A percentile compares a stretch with the other conserved stretches of the same genome.
Evolutionary conservation across 495 filamentous ascomycete genomes (phyloP).

Genomic region (Penicillium psychrofluorescens): DNA sequence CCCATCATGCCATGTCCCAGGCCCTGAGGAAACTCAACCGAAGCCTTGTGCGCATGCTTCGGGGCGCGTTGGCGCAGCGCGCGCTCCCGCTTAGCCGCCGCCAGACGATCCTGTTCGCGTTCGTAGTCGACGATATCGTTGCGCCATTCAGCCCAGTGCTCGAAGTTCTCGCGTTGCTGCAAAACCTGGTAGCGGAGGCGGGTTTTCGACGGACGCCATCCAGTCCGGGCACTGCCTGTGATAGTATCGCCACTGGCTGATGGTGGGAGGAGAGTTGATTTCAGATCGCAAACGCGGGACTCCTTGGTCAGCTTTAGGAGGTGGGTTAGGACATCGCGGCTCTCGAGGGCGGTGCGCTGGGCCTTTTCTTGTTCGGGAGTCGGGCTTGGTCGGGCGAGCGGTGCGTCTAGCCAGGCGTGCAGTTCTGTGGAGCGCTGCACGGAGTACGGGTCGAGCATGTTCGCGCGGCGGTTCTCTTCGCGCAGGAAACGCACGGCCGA

Average conservation of each 20-base stretch:
- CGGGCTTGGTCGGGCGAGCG: slow-evolving; percentile 42
- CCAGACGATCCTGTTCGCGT: slow-evolving; percentile 36
- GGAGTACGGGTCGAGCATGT: slow-evolving; percentile 52
- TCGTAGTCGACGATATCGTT: slow-evolving; percentile 44
- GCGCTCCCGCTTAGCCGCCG: slow-evolving; percentile 28
- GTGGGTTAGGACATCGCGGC: slow-evolving; percentile 61
- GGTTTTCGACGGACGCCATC: slow-evolving; percentile 54
- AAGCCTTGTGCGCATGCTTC: slow-evolving; percentile 22
- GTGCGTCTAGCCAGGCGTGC: slow-evolving; percentile 57
- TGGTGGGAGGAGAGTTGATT: slow-evolving; percentile 28
- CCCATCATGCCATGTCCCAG: slow-evolving; percentile 40
- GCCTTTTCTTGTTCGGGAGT: slow-evolving; percentile 48
- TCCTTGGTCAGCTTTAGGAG: slow-evolving; percentile 60
- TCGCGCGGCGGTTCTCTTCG: slow-evolving; percentile 65
- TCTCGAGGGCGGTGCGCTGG: slow-evolving; percentile 56
- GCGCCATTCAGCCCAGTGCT: slow-evolving; percentile 53
- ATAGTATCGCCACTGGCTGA: slow-evolving; percentile 12
- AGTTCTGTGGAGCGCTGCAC: slow-evolving; percentile 46
- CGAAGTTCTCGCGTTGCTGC: slow-evolving; percentile 53
- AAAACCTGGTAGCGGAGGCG: slow-evolving; percentile 53
- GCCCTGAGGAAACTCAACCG: slow-evolving; percentile 28
- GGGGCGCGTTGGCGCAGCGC: slow-evolving; percentile 17
- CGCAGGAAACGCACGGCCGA: slow-evolving; percentile 71
- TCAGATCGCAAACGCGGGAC: slow-evolving; percentile 51
- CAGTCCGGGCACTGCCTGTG: slow-evolving; percentile 37